Evolutionary conservation across 176 grass and related monocot species (phyloP).

Genomic region (Bonia amplexicaulis): DNA sequence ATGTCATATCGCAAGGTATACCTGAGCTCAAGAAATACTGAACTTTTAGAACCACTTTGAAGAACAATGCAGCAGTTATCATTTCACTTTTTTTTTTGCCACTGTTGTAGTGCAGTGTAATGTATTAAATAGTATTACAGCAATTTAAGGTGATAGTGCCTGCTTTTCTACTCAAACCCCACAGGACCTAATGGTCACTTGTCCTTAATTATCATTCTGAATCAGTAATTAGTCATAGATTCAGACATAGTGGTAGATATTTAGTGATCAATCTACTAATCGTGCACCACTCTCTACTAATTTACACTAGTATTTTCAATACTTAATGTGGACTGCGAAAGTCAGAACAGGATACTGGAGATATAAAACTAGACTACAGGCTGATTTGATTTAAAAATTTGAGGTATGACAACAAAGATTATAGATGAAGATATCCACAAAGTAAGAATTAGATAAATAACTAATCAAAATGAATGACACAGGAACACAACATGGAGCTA

Average conservation of each 20-base stretch:
- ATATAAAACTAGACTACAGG: not conserved
- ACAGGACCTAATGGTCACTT: not conserved
- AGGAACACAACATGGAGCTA: not conserved
- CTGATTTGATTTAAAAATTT: not conserved
- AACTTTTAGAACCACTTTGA: not conserved
- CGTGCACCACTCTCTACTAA: not conserved
- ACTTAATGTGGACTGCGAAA: not conserved
- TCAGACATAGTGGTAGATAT: not conserved
- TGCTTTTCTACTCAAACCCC: not conserved
- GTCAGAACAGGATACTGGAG: not conserved
- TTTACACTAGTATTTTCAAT: not conserved
- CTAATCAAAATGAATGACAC: constrained; percentile 5
- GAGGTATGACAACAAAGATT: not conserved
- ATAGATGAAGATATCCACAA: not conserved
- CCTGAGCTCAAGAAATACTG: constrained; percentile 5
- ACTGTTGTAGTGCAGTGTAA: not conserved
- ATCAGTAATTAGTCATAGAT: constrained; percentile 3
- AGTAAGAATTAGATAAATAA: not conserved
- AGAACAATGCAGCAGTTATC: not conserved
- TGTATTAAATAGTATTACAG: not conserved
- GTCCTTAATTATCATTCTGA: constrained; percentile 10
- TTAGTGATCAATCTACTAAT: not conserved
- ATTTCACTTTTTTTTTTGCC: not conserved
- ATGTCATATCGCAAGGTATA: constrained; percentile 8
- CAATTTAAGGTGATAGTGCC: not conserved